Conservation (phyloP, 1,139 yeast species). For the Lodderomyces elongisporus region DNA sequence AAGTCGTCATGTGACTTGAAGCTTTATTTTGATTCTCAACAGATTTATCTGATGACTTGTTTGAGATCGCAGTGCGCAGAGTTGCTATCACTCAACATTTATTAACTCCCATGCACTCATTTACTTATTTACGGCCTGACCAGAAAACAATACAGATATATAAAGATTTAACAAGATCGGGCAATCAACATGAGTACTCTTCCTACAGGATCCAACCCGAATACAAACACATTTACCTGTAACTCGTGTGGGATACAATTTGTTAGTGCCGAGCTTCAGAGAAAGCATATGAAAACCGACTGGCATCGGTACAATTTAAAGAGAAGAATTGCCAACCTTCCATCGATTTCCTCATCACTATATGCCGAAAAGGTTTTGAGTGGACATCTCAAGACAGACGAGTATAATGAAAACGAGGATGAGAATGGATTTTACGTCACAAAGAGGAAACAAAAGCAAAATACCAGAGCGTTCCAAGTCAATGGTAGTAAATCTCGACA, state of each 20-base stretch:
- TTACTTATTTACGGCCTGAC: no score
- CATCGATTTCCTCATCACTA: conserved; percentile 72
- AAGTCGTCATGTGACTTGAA: no score
- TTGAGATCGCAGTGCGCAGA: no score
- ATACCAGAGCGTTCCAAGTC: neutral
- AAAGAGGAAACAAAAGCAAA: conserved; percentile 21
- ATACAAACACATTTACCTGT: conserved; percentile 58
- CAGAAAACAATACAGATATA: no score
- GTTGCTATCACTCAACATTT: no score
- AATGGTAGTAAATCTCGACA: conserved; percentile 10
- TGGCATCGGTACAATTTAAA: conserved; percentile 94
- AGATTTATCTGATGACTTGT: no score
- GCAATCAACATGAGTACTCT: conserved; percentile 24
- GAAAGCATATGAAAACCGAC: conserved; percentile 91
- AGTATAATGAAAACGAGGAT: conserved; percentile 44
- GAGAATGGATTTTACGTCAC: conserved; percentile 58
- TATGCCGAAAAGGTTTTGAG: conserved; percentile 69
- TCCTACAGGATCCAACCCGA: conserved; percentile 34
- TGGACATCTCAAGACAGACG: conserved; percentile 15
- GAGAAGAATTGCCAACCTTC: conserved; percentile 81
- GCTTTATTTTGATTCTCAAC: no score
- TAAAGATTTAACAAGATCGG: no score
- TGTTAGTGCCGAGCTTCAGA: conserved; percentile 71
- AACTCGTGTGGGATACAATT: conserved; percentile 82
- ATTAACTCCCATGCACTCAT: no score